Percentiles rank a stretch among this genome's conserved stretches.
Conservation (phyloP, 305 asterid genomes). For the Solanum aculeatissimum region DNA sequence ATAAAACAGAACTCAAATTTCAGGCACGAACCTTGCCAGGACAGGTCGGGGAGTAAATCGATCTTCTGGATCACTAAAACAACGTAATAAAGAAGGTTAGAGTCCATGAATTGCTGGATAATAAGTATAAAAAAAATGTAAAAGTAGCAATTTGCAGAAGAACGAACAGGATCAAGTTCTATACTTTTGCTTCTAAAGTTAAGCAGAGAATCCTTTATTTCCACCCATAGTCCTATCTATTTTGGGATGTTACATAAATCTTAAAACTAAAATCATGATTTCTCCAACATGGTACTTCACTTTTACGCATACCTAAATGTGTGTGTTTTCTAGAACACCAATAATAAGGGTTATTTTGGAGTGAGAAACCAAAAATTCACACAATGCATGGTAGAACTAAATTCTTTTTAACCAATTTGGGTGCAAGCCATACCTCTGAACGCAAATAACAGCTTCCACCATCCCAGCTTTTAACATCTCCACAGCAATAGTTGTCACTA, state of each 20-base stretch:
- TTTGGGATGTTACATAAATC: background rate
- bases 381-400: background rate
- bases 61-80: slow-evolving; percentile 88
- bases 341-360: background rate
- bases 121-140: background rate
- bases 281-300: background rate
- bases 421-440: slow-evolving; percentile 52
- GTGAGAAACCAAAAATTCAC: background rate
- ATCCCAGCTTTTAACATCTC: slow-evolving; percentile 90
- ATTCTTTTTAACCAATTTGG: background rate
- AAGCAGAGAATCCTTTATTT: background rate
- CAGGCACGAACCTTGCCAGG: slow-evolving; percentile 63
- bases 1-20: background rate
- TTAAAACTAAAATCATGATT: background rate
- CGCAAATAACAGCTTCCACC: slow-evolving; percentile 97
- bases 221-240: background rate
- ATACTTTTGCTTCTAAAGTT: background rate
- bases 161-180: background rate
- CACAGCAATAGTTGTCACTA: slow-evolving; percentile 91
- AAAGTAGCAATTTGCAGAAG: background rate
- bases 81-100: background rate
- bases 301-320: background rate
- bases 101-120: background rate
- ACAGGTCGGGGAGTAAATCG: slow-evolving; percentile 85
- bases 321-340: background rate